These are phyloP conservation scores for Pleurostoma richardsiae DNA, from an alignment of 2,329 filamentous ascomycete species.

Conservation along the genomic window DNA sequence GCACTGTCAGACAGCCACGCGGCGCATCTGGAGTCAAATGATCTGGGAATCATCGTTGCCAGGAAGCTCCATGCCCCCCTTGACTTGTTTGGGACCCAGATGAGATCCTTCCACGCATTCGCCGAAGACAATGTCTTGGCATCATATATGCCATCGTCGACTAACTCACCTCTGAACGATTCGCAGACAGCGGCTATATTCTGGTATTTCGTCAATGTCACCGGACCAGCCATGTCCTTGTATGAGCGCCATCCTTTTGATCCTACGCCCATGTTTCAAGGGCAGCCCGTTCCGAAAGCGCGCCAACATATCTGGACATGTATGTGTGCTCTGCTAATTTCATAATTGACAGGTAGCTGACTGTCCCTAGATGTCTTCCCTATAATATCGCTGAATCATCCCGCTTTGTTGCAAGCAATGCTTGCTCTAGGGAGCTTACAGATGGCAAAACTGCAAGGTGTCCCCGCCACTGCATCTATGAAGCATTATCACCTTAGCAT, in stretches of 20 bases:
- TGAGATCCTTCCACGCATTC: slow-evolving; percentile 44
- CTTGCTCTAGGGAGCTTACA: slow-evolving; percentile 83
- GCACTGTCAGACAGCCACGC: background rate
- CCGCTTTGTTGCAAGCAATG: slow-evolving; percentile 86
- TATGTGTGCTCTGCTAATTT: slow-evolving; percentile 26
- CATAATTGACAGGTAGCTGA: slow-evolving; percentile 15
- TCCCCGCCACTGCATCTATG: slow-evolving; percentile 72
- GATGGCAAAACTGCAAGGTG: slow-evolving; percentile 74
- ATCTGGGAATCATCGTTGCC: slow-evolving; percentile 32
- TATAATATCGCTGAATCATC: slow-evolving; percentile 74
- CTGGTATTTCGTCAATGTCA: slow-evolving; percentile 86
- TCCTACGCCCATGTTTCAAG: slow-evolving; percentile 60
- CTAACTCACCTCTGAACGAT: slow-evolving; percentile 72
- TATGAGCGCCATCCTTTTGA: slow-evolving; percentile 81
- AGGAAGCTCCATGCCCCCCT: slow-evolving; percentile 26
- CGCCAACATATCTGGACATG: slow-evolving; percentile 63
- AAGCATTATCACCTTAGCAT: slow-evolving; percentile 90
- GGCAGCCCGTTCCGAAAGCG: slow-evolving; percentile 54
- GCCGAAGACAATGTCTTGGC: slow-evolving; percentile 48
- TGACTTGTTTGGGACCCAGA: slow-evolving; percentile 37
- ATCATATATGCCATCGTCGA: slow-evolving; percentile 60
- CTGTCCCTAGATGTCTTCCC: slow-evolving; percentile 66
- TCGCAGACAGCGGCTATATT: slow-evolving; percentile 78
- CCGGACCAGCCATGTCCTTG: slow-evolving; percentile 78
- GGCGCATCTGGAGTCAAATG: slow-evolving; percentile 23